Evolutionary conservation across 371 early-diverging fungal genomes (phyloP).

Genomic region (Apophysomyces variabilis): DNA sequence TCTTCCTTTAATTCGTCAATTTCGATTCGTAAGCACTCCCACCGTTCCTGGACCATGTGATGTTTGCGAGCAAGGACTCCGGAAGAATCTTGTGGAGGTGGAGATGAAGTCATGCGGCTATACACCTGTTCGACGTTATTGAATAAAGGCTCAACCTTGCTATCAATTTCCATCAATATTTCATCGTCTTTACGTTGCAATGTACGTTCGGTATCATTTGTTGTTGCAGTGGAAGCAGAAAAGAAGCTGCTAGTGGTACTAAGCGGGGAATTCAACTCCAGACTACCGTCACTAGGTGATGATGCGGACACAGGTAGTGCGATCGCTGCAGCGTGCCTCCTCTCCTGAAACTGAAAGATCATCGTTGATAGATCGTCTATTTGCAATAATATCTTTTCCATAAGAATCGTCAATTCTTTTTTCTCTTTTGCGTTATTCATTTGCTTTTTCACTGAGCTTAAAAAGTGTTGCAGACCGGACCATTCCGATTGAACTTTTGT

Average conservation of each 20-base stretch:
- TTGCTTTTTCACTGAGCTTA: conserved; percentile 34
- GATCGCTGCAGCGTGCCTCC: conserved; percentile 23
- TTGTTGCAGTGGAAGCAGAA: conserved; percentile 15
- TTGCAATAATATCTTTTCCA: conserved; percentile 38
- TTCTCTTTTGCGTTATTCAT: conserved; percentile 26
- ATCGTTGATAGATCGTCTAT: conserved; percentile 45
- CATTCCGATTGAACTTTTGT: conserved; percentile 54
- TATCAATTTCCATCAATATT: conserved; percentile 57
- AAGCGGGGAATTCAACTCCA: conserved; percentile 7
- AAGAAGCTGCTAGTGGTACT: conserved; percentile 7
- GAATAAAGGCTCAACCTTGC: conserved; percentile 56
- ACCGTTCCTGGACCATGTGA: conserved; percentile 44
- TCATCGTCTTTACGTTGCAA: conserved; percentile 39
- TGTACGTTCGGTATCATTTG: conserved; percentile 6
- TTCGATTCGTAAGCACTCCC: conserved; percentile 51
- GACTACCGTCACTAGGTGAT: conserved; percentile 3
- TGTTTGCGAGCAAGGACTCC: conserved; percentile 45
- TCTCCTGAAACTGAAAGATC: conserved; percentile 52
- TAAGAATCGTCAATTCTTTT: conserved; percentile 20
- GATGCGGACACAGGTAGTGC: not conserved
- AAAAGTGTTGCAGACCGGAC: conserved; percentile 52
- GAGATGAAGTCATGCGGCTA: conserved; percentile 48
- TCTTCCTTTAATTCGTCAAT: conserved; percentile 60
- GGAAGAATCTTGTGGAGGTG: conserved; percentile 34
- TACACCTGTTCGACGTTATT: conserved; percentile 57